A percentile compares a stretch with the other conserved stretches of the same genome.
phyloP scores from a whole-genome alignment of 2,329 filamentous ascomycete genomes.

The Venturia effusa region DNA sequence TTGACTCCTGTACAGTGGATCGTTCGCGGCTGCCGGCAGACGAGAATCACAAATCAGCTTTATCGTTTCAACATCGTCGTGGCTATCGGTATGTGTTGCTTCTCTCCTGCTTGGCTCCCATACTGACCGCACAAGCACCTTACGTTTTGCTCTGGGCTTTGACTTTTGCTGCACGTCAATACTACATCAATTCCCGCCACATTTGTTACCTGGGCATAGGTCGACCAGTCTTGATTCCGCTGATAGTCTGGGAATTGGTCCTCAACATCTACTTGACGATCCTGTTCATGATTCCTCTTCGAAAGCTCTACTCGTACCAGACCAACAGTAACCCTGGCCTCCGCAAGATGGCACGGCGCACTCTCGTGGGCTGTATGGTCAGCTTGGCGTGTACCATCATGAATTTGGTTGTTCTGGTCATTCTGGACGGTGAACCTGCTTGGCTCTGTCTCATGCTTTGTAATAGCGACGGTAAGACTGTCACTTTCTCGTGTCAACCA shows the following conservation, averaged over 20 bases:
- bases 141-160: slow-evolving; percentile 38
- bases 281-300: slow-evolving; percentile 51
- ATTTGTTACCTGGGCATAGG: slow-evolving; percentile 53
- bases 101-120: not conserved
- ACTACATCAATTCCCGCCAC: slow-evolving; percentile 40
- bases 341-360: slow-evolving; percentile 44
- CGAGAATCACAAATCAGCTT: slow-evolving; percentile 44
- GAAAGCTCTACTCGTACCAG: slow-evolving; percentile 45
- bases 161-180: slow-evolving; percentile 51
- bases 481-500: not conserved
- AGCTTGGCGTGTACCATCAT: slow-evolving; percentile 48
- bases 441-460: slow-evolving; percentile 58
- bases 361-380: slow-evolving; percentile 47
- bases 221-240: slow-evolving; percentile 46
- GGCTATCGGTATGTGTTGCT: slow-evolving; percentile 35
- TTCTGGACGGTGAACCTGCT: slow-evolving; percentile 48
- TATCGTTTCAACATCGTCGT: slow-evolving; percentile 52
- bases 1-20: slow-evolving; percentile 37
- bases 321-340: slow-evolving; percentile 33
- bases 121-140: not conserved
- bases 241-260: slow-evolving; percentile 50
- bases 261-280: slow-evolving; percentile 53
- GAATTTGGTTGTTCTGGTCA: slow-evolving; percentile 49
- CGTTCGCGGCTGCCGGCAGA: slow-evolving; percentile 42
- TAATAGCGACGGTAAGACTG: slow-evolving; percentile 45